Conservation (phyloP, 2,329 filamentous ascomycete species). For the Kalmusia sp. region DNA sequence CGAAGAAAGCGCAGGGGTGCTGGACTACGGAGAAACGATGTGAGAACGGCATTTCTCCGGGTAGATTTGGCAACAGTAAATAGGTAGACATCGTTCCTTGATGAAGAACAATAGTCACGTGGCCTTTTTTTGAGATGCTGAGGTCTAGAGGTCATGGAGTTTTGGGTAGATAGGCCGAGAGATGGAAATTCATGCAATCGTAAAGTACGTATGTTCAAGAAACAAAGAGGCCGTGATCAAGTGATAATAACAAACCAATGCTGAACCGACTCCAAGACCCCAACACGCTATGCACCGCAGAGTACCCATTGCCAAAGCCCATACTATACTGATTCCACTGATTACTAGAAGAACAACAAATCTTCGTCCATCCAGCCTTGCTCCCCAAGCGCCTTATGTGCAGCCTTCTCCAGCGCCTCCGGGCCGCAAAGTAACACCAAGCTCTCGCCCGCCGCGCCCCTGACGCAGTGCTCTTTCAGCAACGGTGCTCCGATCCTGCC, state of each 20-base stretch:
- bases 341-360: slow-evolving; percentile 73
- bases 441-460: slow-evolving; percentile 55
- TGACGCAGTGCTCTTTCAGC: slow-evolving; percentile 63
- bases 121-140: no score
- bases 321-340: background rate
- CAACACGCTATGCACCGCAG: background rate
- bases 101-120: no score
- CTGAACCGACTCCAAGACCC: background rate
- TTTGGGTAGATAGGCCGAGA: no score
- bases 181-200: no score
- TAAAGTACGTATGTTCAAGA: no score
- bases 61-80: no score
- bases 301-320: background rate
- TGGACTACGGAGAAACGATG: background rate
- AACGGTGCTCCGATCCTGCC: slow-evolving; percentile 72
- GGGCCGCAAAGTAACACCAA: slow-evolving; percentile 84
- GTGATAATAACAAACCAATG: background rate
- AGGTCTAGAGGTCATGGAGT: no score
- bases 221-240: no score
- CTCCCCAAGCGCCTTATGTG: slow-evolving; percentile 61
- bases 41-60: slow-evolving; percentile 15
- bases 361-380: slow-evolving; percentile 77
- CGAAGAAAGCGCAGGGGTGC: background rate
- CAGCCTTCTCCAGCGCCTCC: slow-evolving; percentile 73
- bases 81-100: no score